Base-by-base conservation (phyloP, 2,329 filamentous ascomycete species). In the Lachnellula hyalina region DNA sequence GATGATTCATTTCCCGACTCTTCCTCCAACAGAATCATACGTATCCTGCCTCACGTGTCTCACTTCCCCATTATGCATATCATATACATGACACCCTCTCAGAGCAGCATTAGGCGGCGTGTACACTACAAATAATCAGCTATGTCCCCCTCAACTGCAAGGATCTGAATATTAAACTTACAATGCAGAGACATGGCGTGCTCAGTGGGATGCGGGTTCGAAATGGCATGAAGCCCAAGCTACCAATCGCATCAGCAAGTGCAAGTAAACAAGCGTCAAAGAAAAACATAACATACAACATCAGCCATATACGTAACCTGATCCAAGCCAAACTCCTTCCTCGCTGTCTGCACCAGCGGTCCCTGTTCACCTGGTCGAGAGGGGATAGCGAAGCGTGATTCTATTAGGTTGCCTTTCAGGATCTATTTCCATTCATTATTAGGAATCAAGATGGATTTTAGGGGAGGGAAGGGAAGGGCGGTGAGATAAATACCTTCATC, bases 291-390 rank as follows among this genome's bases (percentile, higher is more conserved):
- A 56, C 56, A 42, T 45, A 65, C 62, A 47, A 89, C 81, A 70
- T 96, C 92, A 44, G 89, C 88, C 85, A 96, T 96, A 72, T 96
- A 96, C 14, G 90, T 86, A 21, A 96, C 90, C 58, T 87, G 77
- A 61, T 94, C 86, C 67, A 84, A 77, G 46, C 76, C 74, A 66
- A 90, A 88, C 41, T 77, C 80, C 49, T 81, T 86, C 63, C 89
- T 81, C 3, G 58, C 54, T n/a, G 63, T 59, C 35, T 64, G 25
- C 15, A 54, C 28, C 19, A 66, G 47, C 1, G 59, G 54, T 9
- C 53, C 57, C 5, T 58, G 45, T 5, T 23, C 44, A 3, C 52
- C 58, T 4, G 51, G 51, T 38, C 74, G 87, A 89, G 52, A 79
- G 5, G 63, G 63, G 17, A 61, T 62, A 3, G 51, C 55, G 71